phyloP scores from a whole-genome alignment of 176 grass and related monocot species.

The Aechmea fasciata region DNA sequence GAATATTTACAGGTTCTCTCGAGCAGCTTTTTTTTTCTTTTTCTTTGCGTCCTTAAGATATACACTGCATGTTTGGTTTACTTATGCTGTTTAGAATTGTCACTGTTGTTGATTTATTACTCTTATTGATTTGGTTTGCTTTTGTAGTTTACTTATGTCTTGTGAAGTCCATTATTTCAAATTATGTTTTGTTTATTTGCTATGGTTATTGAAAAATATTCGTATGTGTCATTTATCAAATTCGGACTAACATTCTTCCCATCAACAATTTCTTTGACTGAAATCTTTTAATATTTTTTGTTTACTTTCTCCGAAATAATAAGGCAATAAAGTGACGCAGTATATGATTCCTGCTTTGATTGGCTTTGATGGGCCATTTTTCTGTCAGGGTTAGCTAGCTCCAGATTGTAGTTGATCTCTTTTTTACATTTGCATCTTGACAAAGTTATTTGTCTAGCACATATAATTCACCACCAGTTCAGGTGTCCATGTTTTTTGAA shows the following conservation, averaged over 20 bases:
- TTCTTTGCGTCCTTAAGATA: no score
- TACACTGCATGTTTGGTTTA: background rate
- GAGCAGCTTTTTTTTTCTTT: no score
- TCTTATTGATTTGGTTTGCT: background rate
- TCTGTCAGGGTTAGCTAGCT: background rate
- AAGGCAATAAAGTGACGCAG: no score
- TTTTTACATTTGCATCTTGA: conserved; percentile 10
- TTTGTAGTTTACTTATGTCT: no score
- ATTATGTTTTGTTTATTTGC: background rate
- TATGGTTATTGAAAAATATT: background rate
- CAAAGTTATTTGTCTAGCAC: background rate
- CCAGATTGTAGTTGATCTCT: conserved; percentile 18
- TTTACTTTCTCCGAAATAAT: no score
- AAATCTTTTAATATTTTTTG: no score
- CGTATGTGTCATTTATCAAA: background rate
- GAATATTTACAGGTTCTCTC: conserved; percentile 78
- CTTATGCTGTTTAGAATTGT: background rate
- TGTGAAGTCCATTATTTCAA: background rate
- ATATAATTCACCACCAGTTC: background rate
- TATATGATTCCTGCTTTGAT: no score
- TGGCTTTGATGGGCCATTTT: no score
- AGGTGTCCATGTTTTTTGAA: no score
- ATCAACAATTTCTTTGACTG: no score
- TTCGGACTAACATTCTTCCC: no score
- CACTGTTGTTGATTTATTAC: background rate